Evolutionary conservation across 2,329 filamentous ascomycete genomes (phyloP), one percentile per base, ranked within the genome.

Genomic region (Arthroderma uncinatum): DNA sequence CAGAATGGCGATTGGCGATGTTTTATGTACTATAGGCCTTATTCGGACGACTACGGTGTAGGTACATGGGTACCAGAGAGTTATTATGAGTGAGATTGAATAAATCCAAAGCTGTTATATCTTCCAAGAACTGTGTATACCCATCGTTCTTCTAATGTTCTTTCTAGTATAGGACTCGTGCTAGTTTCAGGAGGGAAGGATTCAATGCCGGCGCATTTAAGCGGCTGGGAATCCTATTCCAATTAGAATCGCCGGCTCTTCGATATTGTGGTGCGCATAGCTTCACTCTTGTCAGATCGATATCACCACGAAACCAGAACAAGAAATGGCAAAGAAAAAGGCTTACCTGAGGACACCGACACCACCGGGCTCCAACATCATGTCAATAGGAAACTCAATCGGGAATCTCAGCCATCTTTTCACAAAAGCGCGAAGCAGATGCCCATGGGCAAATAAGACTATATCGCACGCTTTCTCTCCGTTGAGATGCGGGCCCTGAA

Each of bases 341-440:
- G 10, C 56, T 10, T 40, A 58, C 50, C 56, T 58, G 10, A 55
- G 34, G 30, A 50, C 52, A 12, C 56, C 56, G 23, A 58, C 33
- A 30, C 37, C 56, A 7, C 56, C 56, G 19, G 56, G 52, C n/a
- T 55, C 52, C 36, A 78, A 63, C 70, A 76, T 75, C 69, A 78
- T 67, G 9, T 68, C 62, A 21, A 77, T 59, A 4, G 67, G 65
- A 39, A 71, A 70, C n/a, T 71, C 71, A 60, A 78, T 60, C 1
- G 71, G 64, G 59, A 71, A 73, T 2, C 67, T 66, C 48, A 78
- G 59, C 76, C 76, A 78, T 7, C 76, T 64, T 64, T 76, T 77
- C 2, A 71, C 70, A 58, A 78, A 77, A 2, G 70, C 73, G 28
- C 76, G 72, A 4, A 78, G 69, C 16, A 77, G 68, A 61, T 72